These are phyloP conservation scores for Russula sp. DNA, from an alignment of 768 basidiomycete genomes.

Conservation along the genomic window DNA sequence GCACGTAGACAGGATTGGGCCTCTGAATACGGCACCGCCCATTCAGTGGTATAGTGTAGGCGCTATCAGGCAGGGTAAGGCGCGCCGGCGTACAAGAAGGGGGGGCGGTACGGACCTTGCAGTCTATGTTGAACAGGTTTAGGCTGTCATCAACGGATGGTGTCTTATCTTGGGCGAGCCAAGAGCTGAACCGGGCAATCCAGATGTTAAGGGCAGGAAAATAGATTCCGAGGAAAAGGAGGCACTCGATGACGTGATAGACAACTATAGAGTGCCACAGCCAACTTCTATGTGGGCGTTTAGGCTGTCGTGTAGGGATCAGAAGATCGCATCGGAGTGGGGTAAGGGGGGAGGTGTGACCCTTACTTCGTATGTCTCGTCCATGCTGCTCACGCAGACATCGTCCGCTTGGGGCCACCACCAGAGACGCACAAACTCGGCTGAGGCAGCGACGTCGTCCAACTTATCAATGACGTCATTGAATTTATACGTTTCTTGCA, in stretches of 20 bases:
- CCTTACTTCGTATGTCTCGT: slow-evolving; percentile 76
- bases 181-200: slow-evolving; percentile 62
- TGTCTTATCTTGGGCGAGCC: slow-evolving; percentile 57
- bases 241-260: slow-evolving; percentile 76
- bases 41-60: slow-evolving; percentile 92
- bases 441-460: slow-evolving; percentile 54
- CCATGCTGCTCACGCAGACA: slow-evolving; percentile 67
- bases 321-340: slow-evolving; percentile 16
- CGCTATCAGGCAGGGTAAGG: slow-evolving; percentile 48
- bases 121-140: slow-evolving; percentile 90
- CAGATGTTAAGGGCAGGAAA: slow-evolving; percentile 59
- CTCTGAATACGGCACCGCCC: slow-evolving; percentile 77
- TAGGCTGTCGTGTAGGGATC: slow-evolving; percentile 43
- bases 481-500: slow-evolving; percentile 59
- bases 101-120: slow-evolving; percentile 56
- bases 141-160: slow-evolving; percentile 74
- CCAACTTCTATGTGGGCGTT: slow-evolving; percentile 54
- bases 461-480: slow-evolving; percentile 57
- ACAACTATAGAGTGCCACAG: slow-evolving; percentile 70
- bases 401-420: slow-evolving; percentile 85
- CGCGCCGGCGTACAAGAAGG: slow-evolving; percentile 4
- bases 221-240: slow-evolving; percentile 75
- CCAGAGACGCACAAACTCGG: slow-evolving; percentile 91
- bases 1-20: slow-evolving; percentile 67
- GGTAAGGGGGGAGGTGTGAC: background rate